Percentiles rank a stretch among this genome's conserved stretches.
phyloP scores from a whole-genome alignment of 2,329 filamentous ascomycete genomes.

The Chaetomium sp. region DNA sequence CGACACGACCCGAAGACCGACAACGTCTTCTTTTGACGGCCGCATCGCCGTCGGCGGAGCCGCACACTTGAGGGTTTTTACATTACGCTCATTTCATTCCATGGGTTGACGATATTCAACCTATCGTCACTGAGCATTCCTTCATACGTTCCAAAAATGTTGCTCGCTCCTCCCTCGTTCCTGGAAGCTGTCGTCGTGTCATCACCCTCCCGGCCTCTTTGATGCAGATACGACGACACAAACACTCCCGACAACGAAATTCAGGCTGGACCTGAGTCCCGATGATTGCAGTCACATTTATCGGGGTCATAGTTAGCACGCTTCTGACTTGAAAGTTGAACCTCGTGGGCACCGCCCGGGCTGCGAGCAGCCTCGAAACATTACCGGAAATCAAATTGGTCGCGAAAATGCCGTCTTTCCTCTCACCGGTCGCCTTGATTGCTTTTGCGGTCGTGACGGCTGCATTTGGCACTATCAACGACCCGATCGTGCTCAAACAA shows the following conservation, averaged over 20 bases:
- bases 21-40: too few relatives aligned
- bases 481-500: slow-evolving; percentile 30
- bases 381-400: background rate
- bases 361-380: background rate
- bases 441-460: background rate
- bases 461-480: slow-evolving; percentile 34
- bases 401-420: background rate
- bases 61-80: background rate
- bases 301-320: too few relatives aligned
- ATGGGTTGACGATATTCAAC: background rate
- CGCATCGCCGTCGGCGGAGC: too few relatives aligned
- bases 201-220: background rate
- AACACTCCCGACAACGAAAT: background rate
- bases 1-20: too few relatives aligned
- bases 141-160: background rate
- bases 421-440: background rate
- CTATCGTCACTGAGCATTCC: background rate
- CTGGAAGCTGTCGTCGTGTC: background rate
- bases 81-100: background rate
- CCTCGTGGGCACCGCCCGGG: too few relatives aligned
- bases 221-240: background rate
- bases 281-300: too few relatives aligned
- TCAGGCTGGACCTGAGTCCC: background rate
- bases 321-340: too few relatives aligned
- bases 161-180: background rate